Conservation (phyloP, 1,284 basidiomycete genomes). For the Coniophora puteana region DNA sequence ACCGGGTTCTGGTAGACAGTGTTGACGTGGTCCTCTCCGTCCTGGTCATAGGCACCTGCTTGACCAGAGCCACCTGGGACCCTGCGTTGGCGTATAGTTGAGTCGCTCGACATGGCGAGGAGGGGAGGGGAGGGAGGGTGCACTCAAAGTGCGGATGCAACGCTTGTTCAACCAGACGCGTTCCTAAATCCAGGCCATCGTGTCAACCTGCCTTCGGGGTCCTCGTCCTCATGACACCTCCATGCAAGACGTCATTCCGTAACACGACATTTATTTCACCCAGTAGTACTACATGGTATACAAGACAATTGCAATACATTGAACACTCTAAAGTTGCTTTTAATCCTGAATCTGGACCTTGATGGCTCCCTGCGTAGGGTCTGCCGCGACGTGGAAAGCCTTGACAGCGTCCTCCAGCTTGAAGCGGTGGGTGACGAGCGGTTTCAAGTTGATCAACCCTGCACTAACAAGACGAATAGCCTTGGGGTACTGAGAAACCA, state of each 20-base stretch:
- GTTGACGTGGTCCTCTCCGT: constrained; percentile 33
- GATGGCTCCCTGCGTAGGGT: constrained; percentile 61
- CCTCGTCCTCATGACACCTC: too few relatives aligned
- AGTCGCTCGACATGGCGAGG: constrained; percentile 28
- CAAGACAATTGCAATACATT: too few relatives aligned
- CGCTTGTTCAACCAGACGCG: too few relatives aligned
- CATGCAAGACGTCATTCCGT: too few relatives aligned
- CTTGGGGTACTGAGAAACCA: constrained; percentile 59
- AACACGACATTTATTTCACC: too few relatives aligned
- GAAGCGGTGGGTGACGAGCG: constrained; percentile 83
- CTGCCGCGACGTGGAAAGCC: constrained; percentile 77
- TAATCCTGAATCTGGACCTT: constrained; percentile 60
- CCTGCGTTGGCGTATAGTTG: constrained; percentile 29
- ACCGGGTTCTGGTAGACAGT: constrained; percentile 26
- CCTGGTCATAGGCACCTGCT: constrained; percentile 25
- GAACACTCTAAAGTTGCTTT: too few relatives aligned
- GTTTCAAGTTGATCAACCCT: constrained; percentile 74
- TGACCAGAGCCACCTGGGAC: constrained; percentile 14
- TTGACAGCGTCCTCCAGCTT: constrained; percentile 71
- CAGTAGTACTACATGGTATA: too few relatives aligned
- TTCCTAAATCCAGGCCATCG: too few relatives aligned
- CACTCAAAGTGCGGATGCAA: background rate
- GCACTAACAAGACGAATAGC: constrained; percentile 75
- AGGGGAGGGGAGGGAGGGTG: background rate
- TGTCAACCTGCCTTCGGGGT: too few relatives aligned